A percentile compares a stretch with the other conserved stretches of the same genome.
phyloP scores from a whole-genome alignment of 768 basidiomycete species.

The Mrakia frigida region DNA sequence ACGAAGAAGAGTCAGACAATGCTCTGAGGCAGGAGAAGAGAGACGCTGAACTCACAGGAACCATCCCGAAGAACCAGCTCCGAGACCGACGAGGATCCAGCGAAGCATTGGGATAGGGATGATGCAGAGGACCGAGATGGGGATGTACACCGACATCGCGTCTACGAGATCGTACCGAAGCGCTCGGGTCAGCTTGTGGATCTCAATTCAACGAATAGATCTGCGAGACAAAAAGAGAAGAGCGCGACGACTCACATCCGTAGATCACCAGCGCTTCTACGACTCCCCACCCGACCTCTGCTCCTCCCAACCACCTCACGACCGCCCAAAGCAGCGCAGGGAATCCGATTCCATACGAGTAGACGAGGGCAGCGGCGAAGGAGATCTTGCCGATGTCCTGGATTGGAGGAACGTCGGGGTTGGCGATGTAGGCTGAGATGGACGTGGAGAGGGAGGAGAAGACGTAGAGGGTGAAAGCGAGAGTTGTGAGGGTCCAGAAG shows the following conservation, averaged over 20 bases:
- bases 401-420: constrained; percentile 49
- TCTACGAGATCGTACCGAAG: not conserved
- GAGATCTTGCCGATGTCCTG: constrained; percentile 42
- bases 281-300: constrained; percentile 78
- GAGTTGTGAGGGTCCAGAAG: constrained; percentile 95
- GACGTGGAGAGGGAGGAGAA: constrained; percentile 88
- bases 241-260: constrained; percentile 43
- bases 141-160: constrained; percentile 30
- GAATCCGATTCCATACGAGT: constrained; percentile 75
- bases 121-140: constrained; percentile 62
- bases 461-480: constrained; percentile 87
- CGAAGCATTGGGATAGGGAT: constrained; percentile 76
- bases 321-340: constrained; percentile 79
- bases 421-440: constrained; percentile 76
- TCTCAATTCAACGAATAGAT: not conserved
- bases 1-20: not conserved
- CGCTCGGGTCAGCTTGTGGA: not conserved
- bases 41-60: constrained; percentile 56
- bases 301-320: constrained; percentile 66
- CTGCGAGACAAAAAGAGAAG: not conserved
- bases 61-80: constrained; percentile 74
- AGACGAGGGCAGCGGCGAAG: constrained; percentile 44
- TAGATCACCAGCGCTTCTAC: constrained; percentile 56
- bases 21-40: not conserved
- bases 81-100: constrained; percentile 70